Evolutionary conservation across 1,139 yeast genomes (phyloP).

Genomic region (Magnusiomyces clavatus): DNA sequence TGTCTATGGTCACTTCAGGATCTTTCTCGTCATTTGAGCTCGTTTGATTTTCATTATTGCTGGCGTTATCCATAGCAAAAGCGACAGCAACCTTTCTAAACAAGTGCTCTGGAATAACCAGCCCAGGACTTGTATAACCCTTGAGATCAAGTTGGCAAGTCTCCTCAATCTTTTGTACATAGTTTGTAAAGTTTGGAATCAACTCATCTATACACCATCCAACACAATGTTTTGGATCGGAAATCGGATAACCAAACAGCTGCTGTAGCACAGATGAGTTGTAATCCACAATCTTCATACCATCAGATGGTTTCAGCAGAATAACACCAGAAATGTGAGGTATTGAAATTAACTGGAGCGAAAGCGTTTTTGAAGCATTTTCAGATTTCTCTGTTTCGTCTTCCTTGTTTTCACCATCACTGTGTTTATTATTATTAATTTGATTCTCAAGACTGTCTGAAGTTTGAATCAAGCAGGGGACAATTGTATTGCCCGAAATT

Average conservation of each 20-base stretch:
- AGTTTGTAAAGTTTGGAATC: constrained; percentile 56
- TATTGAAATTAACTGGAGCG: constrained; percentile 35
- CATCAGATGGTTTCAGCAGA: constrained; percentile 45
- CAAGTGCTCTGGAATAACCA: constrained; percentile 82
- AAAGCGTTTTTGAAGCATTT: constrained; percentile 1
- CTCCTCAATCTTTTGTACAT: constrained; percentile 43
- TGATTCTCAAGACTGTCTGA: neutral
- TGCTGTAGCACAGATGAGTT: constrained; percentile 74
- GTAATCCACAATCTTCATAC: constrained; percentile 49
- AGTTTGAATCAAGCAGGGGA: constrained; percentile 10
- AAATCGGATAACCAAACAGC: constrained; percentile 52
- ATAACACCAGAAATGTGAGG: constrained; percentile 88
- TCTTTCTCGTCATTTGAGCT: neutral
- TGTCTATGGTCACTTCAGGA: neutral
- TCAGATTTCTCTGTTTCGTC: neutral
- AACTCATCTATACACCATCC: constrained; percentile 48
- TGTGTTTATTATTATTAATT: neutral
- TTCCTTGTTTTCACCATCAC: neutral
- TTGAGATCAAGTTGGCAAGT: constrained; percentile 21
- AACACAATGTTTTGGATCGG: constrained; percentile 36
- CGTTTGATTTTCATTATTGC: neutral
- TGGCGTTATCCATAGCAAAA: constrained; percentile 5
- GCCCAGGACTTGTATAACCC: constrained; percentile 35
- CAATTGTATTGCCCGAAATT: constrained; percentile 12
- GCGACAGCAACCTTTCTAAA: constrained; percentile 51